Evolutionary conservation across 257 asterid genomes (phyloP), one percentile per base, ranked within the genome.

Genomic region (Gardenia jasminoides): DNA sequence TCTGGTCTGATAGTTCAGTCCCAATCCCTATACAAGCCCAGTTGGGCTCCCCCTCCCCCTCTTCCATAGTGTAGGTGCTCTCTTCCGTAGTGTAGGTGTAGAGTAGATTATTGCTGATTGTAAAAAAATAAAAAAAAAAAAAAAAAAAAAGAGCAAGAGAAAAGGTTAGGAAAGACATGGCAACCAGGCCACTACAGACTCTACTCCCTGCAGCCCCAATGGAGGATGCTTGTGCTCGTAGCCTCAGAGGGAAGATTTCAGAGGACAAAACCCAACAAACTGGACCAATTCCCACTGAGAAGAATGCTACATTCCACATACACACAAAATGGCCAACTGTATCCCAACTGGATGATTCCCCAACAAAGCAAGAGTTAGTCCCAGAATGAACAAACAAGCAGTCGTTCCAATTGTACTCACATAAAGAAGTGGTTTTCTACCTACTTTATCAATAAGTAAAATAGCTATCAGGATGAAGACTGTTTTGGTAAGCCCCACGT

Each of bases 261-360:
- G 96, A 89, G 0, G 93, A 81, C 26, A 89, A 77, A 0, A 91
- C 96, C 96, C 96, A 91, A 82, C 94, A 89, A 39, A 91, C 74
- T 0, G 96, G 96, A 19, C 96, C 96, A 43, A 91, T 88, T n/a
- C 96, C 96, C 1, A 89, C 83, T 0, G 94, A 91, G 75, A 88
- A 91, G 82, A 91, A 91, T 6, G 96, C 96, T 12, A 89, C 96
- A 80, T 91, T 41, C 89, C 92, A 78, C 94, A 89, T 4, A 87
- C 91, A 16, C 85, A 85, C 0, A 87, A 6, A 12, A 91, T 76
- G 22, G 90, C 88, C 72, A 91, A 28, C 1, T 36, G 75, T 56
- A 89, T 80, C 4, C 89, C 85, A 20, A 78, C 75, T 10, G 71
- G 41, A 50, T 84, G 74, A 47, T 82, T 66, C 0, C 75, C 83